Evolutionary conservation across 441 rosid genomes (phyloP).

Genomic region (Adansonia madagascariensis): DNA sequence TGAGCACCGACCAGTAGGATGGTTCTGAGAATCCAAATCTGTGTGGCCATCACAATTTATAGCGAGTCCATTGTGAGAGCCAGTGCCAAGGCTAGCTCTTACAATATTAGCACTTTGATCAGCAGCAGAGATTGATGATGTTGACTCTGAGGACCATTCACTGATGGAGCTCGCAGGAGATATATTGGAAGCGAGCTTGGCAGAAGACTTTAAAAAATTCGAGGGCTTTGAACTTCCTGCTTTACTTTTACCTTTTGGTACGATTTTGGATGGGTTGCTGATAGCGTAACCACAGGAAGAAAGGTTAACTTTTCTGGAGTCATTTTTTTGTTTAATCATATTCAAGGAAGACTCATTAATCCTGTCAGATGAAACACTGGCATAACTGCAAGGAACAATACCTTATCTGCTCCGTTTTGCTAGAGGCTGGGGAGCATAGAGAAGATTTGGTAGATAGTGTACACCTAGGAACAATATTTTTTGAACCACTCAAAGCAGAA

Average conservation of each 20-base stretch:
- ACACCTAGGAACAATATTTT: constrained; percentile 53
- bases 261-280: constrained; percentile 37
- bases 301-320: constrained; percentile 37
- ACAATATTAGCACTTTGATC: constrained; percentile 48
- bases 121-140: constrained; percentile 57
- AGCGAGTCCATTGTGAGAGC: constrained; percentile 36
- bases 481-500: constrained; percentile 39
- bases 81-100: constrained; percentile 49
- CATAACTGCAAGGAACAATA: constrained; percentile 70
- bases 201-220: constrained; percentile 46
- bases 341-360: constrained; percentile 45
- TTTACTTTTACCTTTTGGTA: constrained; percentile 45
- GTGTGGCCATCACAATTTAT: constrained; percentile 33
- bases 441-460: constrained; percentile 46
- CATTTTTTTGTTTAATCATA: constrained; percentile 42
- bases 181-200: constrained; percentile 54
- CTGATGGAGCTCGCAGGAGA: constrained; percentile 74
- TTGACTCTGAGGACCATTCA: constrained; percentile 69
- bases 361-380: constrained; percentile 56
- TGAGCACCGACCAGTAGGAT: constrained; percentile 36
- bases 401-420: constrained; percentile 53
- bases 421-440: constrained; percentile 49
- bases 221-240: constrained; percentile 44
- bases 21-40: constrained; percentile 39
- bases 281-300: constrained; percentile 41